These are phyloP conservation scores for Suhomyces canberraensis DNA, from an alignment of 805 yeast species.

Conservation along the genomic window DNA sequence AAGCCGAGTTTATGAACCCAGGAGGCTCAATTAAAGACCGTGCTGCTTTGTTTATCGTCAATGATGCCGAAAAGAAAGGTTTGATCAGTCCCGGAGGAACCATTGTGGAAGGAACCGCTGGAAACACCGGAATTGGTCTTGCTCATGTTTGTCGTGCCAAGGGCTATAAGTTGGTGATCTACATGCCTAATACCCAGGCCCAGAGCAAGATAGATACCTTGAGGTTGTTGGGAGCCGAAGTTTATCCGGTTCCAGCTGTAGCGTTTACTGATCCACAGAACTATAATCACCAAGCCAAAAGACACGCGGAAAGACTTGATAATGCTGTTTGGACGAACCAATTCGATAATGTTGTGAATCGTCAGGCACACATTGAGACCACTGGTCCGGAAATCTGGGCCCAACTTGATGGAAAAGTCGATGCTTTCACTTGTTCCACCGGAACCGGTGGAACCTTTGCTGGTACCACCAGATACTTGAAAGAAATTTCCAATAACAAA, in stretches of 20 bases:
- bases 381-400: constrained; percentile 94
- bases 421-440: constrained; percentile 85
- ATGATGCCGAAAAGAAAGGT: constrained; percentile 74
- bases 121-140: constrained; percentile 92
- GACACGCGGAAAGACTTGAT: constrained; percentile 71
- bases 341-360: constrained; percentile 82
- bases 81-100: constrained; percentile 74
- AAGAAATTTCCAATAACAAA: constrained; percentile 59
- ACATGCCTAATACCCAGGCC: constrained; percentile 90
- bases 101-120: constrained; percentile 91
- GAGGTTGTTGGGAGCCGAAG: constrained; percentile 78
- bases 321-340: constrained; percentile 94
- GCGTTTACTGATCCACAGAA: constrained; percentile 79
- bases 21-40: constrained; percentile 92
- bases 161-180: constrained; percentile 81
- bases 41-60: constrained; percentile 74
- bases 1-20: constrained; percentile 91
- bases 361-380: constrained; percentile 83
- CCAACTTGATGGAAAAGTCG: constrained; percentile 72
- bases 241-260: constrained; percentile 84
- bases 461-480: constrained; percentile 76
- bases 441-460: constrained; percentile 95
- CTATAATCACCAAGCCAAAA: constrained; percentile 81
- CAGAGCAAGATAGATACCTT: constrained; percentile 74
- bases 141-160: constrained; percentile 77